A percentile compares a stretch with the other conserved stretches of the same genome.
Conservation (phyloP, 2,329 filamentous ascomycete species). For the Diplocarpon rosae region DNA sequence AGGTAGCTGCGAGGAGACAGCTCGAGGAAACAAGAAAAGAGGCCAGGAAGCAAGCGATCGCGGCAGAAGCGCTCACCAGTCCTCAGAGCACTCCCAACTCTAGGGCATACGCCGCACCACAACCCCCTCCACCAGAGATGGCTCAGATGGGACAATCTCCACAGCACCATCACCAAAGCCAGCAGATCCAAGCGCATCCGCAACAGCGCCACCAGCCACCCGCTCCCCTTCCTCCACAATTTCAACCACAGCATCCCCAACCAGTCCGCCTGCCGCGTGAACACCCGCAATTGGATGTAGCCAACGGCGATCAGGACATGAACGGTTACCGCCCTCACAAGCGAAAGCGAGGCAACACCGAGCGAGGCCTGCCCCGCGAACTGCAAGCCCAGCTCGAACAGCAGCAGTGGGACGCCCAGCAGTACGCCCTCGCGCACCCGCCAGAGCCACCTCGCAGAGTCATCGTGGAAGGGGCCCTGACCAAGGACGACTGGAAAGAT, state of each 20-base stretch:
- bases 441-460: constrained; percentile 23
- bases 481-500: constrained; percentile 27
- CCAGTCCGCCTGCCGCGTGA: constrained; percentile 5
- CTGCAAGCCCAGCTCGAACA: constrained; percentile 21
- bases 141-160: constrained; percentile 10
- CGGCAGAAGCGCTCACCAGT: constrained; percentile 17
- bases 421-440: constrained; percentile 14
- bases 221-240: constrained; percentile 5
- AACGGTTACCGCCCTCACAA: constrained; percentile 24
- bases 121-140: constrained; percentile 5
- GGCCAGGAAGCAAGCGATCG: constrained; percentile 24
- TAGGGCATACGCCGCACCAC: constrained; percentile 10
- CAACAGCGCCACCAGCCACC: constrained; percentile 9
- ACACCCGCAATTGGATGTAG: constrained; percentile 16
- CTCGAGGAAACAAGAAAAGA: constrained; percentile 26
- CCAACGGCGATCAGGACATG: constrained; percentile 18
- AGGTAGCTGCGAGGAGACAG: constrained; percentile 24
- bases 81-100: constrained; percentile 13
- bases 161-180: neutral
- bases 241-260: too few relatives aligned
- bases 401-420: constrained; percentile 16
- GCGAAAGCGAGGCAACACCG: constrained; percentile 18
- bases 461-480: constrained; percentile 24
- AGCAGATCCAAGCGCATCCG: constrained; percentile 5
- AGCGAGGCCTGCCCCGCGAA: constrained; percentile 18